Base-by-base conservation (phyloP, 805 yeast species). In the Sungouiozyma intestinalis region DNA sequence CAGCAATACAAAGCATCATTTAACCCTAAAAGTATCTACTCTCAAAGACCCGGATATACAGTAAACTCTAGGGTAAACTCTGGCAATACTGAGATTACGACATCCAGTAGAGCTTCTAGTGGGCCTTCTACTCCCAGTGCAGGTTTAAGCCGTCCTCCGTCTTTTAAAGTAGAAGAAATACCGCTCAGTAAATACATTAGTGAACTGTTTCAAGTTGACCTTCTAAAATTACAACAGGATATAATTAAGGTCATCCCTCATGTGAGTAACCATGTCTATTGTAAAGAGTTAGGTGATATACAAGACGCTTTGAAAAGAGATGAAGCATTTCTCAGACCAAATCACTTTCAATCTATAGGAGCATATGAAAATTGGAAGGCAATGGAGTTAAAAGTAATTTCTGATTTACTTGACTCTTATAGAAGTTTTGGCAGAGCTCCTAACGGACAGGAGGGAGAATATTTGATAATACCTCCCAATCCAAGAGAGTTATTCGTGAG, bases 91-190 rank as follows among this genome's bases (percentile, higher is more conserved):
- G 29, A 24, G 11, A 18, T 19, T 18, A 24, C 16, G 5, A 15
- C 24, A 17, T 34, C 37, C 4, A 20, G 6, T n/a, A 33, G 24
- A 1, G 17, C n/a, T 18, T 4, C 36, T 2, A 21, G 8, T 35
- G n/a, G n/a, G n/a, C n/a, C n/a, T n/a, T n/a, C n/a, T n/a, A n/a
- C n/a, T n/a, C n/a, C n/a, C n/a, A n/a, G n/a, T n/a, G n/a, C n/a
- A n/a, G n/a, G n/a, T n/a, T n/a, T n/a, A n/a, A n/a, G n/a, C n/a
- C 27, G 13, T 9, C 59, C 60, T 29, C 83, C 85, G 1, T 66
- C 79, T 0, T 81, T 71, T 52, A 66, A 70, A 32, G 42, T 78
- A 1, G 48, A 67, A 0, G 85, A 81, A 46, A 74, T 81, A 61
- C 73, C 76, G 16, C 67, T 69, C 45, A 70, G 77, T 1, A 54